Evolutionary conservation across 495 filamentous ascomycete species (phyloP).

Genomic region (Aspergillus mulundensis): DNA sequence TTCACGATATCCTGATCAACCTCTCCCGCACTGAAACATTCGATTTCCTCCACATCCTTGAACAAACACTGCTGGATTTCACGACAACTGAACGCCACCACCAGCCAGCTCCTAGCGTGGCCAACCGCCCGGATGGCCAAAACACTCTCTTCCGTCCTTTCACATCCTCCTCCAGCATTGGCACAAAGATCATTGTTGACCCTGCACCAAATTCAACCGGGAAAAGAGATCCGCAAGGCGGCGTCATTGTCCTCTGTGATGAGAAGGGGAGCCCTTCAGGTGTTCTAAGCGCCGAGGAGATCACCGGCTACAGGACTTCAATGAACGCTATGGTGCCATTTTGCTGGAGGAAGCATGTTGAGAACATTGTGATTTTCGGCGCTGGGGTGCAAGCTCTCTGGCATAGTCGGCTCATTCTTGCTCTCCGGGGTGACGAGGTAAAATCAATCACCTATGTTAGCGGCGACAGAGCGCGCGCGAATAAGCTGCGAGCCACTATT

Average conservation of each 20-base stretch:
- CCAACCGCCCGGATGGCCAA: slow-evolving; percentile 16
- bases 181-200: slow-evolving; percentile 16
- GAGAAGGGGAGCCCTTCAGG: background rate
- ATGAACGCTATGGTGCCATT: slow-evolving; percentile 16
- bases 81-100: background rate
- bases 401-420: slow-evolving; percentile 2
- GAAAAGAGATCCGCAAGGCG: slow-evolving; percentile 6
- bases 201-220: background rate
- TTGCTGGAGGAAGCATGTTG: slow-evolving; percentile 9
- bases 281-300: background rate
- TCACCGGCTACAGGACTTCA: slow-evolving; percentile 16
- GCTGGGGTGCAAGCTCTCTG: slow-evolving; percentile 4
- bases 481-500: background rate
- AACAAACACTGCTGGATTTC: too few species aligned
- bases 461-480: background rate
- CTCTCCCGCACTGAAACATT: too few species aligned
- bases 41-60: too few species aligned
- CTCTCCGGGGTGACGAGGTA: background rate
- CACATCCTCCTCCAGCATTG: slow-evolving; percentile 12
- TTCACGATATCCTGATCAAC: too few species aligned
- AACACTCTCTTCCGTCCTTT: slow-evolving; percentile 19
- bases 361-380: slow-evolving; percentile 15
- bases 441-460: background rate
- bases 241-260: background rate
- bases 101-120: slow-evolving; percentile 12